Conservation (phyloP, 2,329 filamentous ascomycete genomes). For the Periconia macrospinosa region DNA sequence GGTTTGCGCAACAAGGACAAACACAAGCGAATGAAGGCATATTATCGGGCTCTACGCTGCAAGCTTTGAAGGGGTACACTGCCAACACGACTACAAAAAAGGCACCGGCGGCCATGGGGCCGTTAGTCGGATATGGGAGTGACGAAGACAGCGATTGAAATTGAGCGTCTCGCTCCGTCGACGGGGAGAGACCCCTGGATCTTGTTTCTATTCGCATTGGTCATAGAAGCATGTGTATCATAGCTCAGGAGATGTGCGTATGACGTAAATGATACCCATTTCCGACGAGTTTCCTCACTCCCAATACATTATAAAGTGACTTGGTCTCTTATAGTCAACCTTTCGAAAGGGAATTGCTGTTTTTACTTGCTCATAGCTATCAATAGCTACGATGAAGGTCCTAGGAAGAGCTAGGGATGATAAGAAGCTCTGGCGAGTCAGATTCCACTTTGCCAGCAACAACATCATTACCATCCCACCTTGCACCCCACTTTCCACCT, state of each 20-base stretch:
- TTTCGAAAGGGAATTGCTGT: no score
- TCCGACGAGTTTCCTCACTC: background rate
- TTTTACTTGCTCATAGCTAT: no score
- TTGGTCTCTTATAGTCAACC: no score
- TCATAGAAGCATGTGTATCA: background rate
- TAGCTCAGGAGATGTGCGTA: background rate
- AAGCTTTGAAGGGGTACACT: conserved; percentile 66
- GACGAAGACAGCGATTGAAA: conserved; percentile 73
- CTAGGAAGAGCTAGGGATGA: background rate
- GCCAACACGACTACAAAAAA: conserved; percentile 54
- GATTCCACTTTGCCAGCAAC: background rate
- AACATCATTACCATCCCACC: background rate
- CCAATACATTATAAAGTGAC: no score
- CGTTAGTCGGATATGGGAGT: conserved; percentile 86
- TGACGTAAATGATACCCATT: background rate
- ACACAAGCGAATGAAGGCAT: conserved; percentile 60
- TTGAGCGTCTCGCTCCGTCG: background rate
- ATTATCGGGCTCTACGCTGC: conserved; percentile 79
- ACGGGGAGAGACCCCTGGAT: no score
- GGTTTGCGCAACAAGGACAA: conserved; percentile 25
- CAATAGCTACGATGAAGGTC: no score
- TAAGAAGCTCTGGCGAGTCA: background rate
- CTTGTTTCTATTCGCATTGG: no score
- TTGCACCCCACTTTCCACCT: background rate
- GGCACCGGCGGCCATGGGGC: conserved; percentile 61